phyloP scores from a whole-genome alignment of 1,284 basidiomycete species.

The Malassezia nana region DNA sequence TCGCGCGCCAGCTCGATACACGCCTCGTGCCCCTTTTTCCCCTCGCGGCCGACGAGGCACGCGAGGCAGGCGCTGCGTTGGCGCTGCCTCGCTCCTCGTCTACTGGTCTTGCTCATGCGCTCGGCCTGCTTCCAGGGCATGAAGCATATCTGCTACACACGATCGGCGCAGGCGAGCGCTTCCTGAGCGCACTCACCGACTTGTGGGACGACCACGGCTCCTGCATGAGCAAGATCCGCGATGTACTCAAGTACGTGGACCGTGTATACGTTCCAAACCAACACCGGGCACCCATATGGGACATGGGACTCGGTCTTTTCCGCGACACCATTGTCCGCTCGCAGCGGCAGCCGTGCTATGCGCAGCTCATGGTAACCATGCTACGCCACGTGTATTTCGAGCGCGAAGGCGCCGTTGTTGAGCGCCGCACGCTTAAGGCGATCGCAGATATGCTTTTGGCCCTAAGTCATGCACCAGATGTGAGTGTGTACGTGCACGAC shows the following conservation, averaged over 20 bases:
- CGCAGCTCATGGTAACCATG: slow-evolving; percentile 69
- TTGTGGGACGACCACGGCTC: slow-evolving; percentile 92
- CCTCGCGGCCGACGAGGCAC: slow-evolving; percentile 50
- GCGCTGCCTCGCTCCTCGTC: neutral
- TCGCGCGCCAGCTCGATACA: slow-evolving; percentile 67
- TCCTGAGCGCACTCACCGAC: slow-evolving; percentile 69
- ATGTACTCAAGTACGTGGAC: slow-evolving; percentile 84
- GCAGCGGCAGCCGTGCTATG: slow-evolving; percentile 61
- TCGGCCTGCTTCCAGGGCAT: slow-evolving; percentile 21
- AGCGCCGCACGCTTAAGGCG: slow-evolving; percentile 74
- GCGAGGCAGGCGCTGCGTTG: slow-evolving; percentile 19
- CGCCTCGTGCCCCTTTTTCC: slow-evolving; percentile 76
- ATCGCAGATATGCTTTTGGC: slow-evolving; percentile 76
- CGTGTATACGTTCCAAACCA: slow-evolving; percentile 42
- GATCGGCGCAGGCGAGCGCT: slow-evolving; percentile 63
- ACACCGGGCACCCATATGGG: slow-evolving; percentile 57
- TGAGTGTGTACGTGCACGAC: slow-evolving; percentile 70
- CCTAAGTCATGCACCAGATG: slow-evolving; percentile 52
- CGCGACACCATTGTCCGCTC: slow-evolving; percentile 64
- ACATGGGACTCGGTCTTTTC: slow-evolving; percentile 75
- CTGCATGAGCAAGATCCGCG: slow-evolving; percentile 78
- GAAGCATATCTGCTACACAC: slow-evolving; percentile 35
- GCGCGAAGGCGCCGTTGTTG: slow-evolving; percentile 80
- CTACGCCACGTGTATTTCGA: slow-evolving; percentile 81
- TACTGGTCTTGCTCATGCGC: neutral